Evolutionary conservation across 352 stramenopile genomes (phyloP), one percentile per base, ranked within the genome.

Genomic region (Phytophthora crassamura): DNA sequence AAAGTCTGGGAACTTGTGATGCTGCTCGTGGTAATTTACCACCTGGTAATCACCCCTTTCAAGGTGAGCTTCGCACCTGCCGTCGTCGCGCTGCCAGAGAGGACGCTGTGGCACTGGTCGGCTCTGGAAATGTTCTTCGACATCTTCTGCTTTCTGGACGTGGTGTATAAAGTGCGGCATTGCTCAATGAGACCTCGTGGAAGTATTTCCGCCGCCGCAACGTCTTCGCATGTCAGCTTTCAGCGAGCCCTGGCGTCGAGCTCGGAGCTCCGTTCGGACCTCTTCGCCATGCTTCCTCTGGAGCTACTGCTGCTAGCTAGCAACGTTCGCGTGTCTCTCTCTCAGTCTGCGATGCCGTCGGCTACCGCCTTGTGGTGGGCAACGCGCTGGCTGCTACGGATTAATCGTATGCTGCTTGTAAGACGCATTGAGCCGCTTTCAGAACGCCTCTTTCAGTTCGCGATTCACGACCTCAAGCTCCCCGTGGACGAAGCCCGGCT

Each of bases 51-150:
- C 15, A 75, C 66, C 14, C 80, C 80, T 7, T 78, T 89, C 28
- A 92, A 90, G 20, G 62, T 84, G 0, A 80, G 69, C 25, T 90
- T 89, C n/a, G 61, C 72, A 9, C 47, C 71, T 15, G 80, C 84
- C 22, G 42, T 92, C 5, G 28, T 75, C 7, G 39, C 69, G 16
- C 35, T 81, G 7, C 40, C 66, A 7, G 18, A 46, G 7, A 7
- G 2, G 12, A 9, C 41, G 5, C 50, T 89, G 18, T 51, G 40
- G 0, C 46, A 28, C 2, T 91, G 83, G 83, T 77, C 76, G 0
- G 62, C 15, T 0, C 28, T 76, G 15, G 84, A 90, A 55, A 80
- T 83, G 32, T 59, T 79, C 8, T 34, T 90, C 10, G 84, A 90
- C 28, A 3, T 65, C 0, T n/a, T 89, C 7, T 88, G 80, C 38